Evolutionary conservation across 2,329 filamentous ascomycete species (phyloP).

Genomic region (Thielaviopsis cerberus): DNA sequence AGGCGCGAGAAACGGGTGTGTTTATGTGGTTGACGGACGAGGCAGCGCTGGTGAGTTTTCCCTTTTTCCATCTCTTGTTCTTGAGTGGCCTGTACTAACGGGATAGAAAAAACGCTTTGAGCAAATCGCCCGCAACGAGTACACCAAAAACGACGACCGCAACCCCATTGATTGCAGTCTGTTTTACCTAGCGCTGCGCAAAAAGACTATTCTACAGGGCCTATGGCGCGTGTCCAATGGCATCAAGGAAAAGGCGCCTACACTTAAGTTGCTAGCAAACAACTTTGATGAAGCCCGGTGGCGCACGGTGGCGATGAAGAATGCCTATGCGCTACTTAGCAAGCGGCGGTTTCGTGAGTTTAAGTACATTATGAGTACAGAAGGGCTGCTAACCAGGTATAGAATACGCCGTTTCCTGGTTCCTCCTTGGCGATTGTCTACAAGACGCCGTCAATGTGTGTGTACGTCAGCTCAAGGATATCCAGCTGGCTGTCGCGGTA

Average conservation of each 20-base stretch:
- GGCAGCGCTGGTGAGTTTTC: slow-evolving; percentile 47
- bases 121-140: slow-evolving; percentile 78
- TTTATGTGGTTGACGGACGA: slow-evolving; percentile 87
- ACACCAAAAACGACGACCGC: slow-evolving; percentile 69
- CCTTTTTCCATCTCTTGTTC: neutral
- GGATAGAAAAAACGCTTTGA: slow-evolving; percentile 40
- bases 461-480: slow-evolving; percentile 67
- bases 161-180: slow-evolving; percentile 82
- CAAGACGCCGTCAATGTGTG: slow-evolving; percentile 76
- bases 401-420: slow-evolving; percentile 93
- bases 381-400: slow-evolving; percentile 1
- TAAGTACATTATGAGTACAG: neutral
- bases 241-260: slow-evolving; percentile 70
- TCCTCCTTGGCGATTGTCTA: slow-evolving; percentile 70
- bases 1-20: slow-evolving; percentile 69
- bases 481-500: slow-evolving; percentile 78
- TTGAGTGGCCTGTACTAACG: no score
- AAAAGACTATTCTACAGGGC: slow-evolving; percentile 77
- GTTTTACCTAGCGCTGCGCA: slow-evolving; percentile 76
- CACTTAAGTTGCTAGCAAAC: slow-evolving; percentile 64
- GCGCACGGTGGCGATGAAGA: slow-evolving; percentile 80
- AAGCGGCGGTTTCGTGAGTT: slow-evolving; percentile 63
- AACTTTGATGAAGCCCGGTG: slow-evolving; percentile 78
- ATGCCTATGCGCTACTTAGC: slow-evolving; percentile 85
- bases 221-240: slow-evolving; percentile 89